Base-by-base conservation (phyloP, 2,329 filamentous ascomycete genomes). In the Aspergillus caelatus region DNA sequence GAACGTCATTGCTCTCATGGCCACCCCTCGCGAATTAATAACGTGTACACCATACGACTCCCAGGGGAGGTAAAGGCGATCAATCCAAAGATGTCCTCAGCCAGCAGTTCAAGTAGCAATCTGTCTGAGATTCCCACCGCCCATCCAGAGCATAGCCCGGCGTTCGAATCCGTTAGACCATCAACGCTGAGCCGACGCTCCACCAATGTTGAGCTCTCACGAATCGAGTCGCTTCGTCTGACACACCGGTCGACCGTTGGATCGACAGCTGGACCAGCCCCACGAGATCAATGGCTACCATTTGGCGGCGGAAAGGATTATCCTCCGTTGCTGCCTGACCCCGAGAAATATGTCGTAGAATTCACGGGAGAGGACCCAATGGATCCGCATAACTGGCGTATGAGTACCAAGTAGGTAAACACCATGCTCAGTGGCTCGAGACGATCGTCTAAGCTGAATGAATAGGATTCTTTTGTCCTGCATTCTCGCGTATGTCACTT, bases 281-380 rank as follows among this genome's bases (percentile, higher is more conserved):
- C 70, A 1, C 65, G 64, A 4, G 68, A 71, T n/a, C n/a, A 70
- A 62, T 74, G 72, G 71, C 46, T 74, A 4, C 67, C 70, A 1
- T 67, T 74, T 50, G 72, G 72, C 14, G 71, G 67, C 81, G 54
- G 45, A 10, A 62, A 58, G 10, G 41, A 56, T 8, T 72, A 71
- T 57, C 72, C 71, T 1, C 83, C 83, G 10, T 70, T 74, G 0
- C 70, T 86, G 8, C 83, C 83, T 6, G 81, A 83, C 16, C 74
- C 79, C 32, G 83, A 86, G 65, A 80, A 84, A 62, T 87, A 86
- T 63, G 80, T 86, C 1, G 83, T 86, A 14, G 84, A 86, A 54
- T 86, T 85, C 65, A 81, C 83, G 57, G 84, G 82, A 2, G 73
- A 83, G 50, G 84, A 86, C 67, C 82, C 83, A 1, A 85, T 71